Base-by-base conservation (phyloP, 106 monocot species). In the Platanthera zijinensis region DNA sequence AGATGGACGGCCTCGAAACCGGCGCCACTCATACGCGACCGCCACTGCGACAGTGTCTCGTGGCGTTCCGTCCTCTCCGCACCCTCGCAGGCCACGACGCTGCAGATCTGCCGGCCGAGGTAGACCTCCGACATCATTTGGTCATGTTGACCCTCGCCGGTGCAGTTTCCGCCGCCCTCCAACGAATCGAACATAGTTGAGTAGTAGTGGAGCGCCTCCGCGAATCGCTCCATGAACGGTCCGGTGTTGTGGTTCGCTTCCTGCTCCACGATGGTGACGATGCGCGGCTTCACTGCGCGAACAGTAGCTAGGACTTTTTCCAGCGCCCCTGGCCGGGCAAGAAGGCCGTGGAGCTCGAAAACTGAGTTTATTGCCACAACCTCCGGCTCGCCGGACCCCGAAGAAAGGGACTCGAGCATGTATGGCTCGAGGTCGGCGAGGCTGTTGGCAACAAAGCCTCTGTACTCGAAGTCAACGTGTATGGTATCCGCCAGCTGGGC, bases 131-230 rank as follows among this genome's bases (percentile, higher is more conserved):
- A 77, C 92, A 92, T 92, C 75, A 84, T 56, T 57, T 81, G 87
- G 77, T 84, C 87, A 78, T 81, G 77, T 32, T 73, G 62, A 49
- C 72, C 73, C 51, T 74, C 69, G 8, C 50, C 63, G 39, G 11
- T 19, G 75, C 57, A 69, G 83, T 51, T 47, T 4, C 52, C 81
- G 30, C 77, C 82, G 75, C 88, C 85, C 69, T 93, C 96, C 59
- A 96, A 77, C 11, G 92, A 96, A 74, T 96, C 96, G 76, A 96
- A 96, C 96, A 96, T 93, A 74, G 90, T 91, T 5, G 93, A 96
- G 77, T 96, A 96, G 82, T 96, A 96, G 84, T 97, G 96, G 63
- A 93, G 79, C 14, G 95, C 84, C 76, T 92, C 92, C 13, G 82
- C 90, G 83, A 92, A 92, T 48, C 95, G 82, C 6, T 86, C 96